A percentile compares a stretch with the other conserved stretches of the same genome.
phyloP scores from a whole-genome alignment of 148 eudicot genomes.

The Heliosperma pusillum region DNA sequence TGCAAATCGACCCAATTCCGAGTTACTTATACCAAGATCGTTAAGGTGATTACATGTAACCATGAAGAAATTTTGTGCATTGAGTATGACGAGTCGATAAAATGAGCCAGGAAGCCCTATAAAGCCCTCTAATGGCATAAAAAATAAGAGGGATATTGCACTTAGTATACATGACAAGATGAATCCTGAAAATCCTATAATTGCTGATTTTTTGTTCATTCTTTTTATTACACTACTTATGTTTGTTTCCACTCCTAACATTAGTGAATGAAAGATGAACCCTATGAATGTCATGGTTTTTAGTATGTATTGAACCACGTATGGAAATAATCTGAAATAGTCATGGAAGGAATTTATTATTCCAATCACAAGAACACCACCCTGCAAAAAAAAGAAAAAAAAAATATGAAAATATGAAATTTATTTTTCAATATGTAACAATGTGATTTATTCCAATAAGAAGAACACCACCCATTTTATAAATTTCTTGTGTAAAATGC shows the following conservation, averaged over 20 bases:
- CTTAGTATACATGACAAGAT: background rate
- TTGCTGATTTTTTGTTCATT: background rate
- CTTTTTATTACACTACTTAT: constrained; percentile 1
- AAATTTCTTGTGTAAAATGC: no score
- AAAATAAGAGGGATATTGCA: background rate
- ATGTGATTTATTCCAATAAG: no score
- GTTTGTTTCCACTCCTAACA: constrained; percentile 25
- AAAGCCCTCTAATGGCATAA: background rate
- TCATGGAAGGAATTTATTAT: background rate
- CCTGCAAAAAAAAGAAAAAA: constrained; percentile 7
- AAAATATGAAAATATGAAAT: background rate
- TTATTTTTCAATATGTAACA: background rate
- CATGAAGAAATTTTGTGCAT: constrained; percentile 24
- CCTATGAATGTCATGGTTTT: constrained; percentile 21
- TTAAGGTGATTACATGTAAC: constrained; percentile 27
- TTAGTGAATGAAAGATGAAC: constrained; percentile 15
- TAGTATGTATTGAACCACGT: constrained; percentile 8
- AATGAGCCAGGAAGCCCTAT: no score
- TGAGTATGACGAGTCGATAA: background rate
- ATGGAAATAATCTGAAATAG: background rate
- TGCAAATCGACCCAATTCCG: constrained; percentile 22
- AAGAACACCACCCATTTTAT: no score
- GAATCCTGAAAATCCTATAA: constrained; percentile 9
- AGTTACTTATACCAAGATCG: constrained; percentile 23
- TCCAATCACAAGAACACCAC: constrained; percentile 23